These are phyloP conservation scores for Zea mays DNA, from an alignment of 176 grass and related monocot genomes.

Conservation along the genomic window Zm-B73-REFERENCE-NAM-5.0 NC_050098.1:70098501-70099000, in stretches of 20 bases:
- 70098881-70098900: slow-evolving; percentile 36
- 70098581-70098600: neutral
- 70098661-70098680: slow-evolving; percentile 32
- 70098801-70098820: slow-evolving; percentile 42
- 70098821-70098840: slow-evolving; percentile 36
- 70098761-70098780: neutral
- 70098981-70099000: neutral
- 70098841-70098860: slow-evolving; percentile 44
- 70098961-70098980: slow-evolving; percentile 28
- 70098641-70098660: slow-evolving; percentile 32
- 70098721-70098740: neutral
- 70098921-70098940: slow-evolving; percentile 14
- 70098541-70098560: neutral
- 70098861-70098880: slow-evolving; percentile 15
- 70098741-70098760: slow-evolving; percentile 42
- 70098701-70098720: slow-evolving; percentile 44
- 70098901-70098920: slow-evolving; percentile 35
- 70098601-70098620: slow-evolving; percentile 32
- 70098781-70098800: slow-evolving; percentile 21
- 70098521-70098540: slow-evolving; percentile 4
- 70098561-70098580: neutral
- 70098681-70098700: slow-evolving; percentile 18
- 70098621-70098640: neutral
- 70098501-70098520: neutral
- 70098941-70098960: neutral